Evolutionary conservation across 768 basidiomycete species (phyloP).

Genomic region (Trametes elegans): DNA sequence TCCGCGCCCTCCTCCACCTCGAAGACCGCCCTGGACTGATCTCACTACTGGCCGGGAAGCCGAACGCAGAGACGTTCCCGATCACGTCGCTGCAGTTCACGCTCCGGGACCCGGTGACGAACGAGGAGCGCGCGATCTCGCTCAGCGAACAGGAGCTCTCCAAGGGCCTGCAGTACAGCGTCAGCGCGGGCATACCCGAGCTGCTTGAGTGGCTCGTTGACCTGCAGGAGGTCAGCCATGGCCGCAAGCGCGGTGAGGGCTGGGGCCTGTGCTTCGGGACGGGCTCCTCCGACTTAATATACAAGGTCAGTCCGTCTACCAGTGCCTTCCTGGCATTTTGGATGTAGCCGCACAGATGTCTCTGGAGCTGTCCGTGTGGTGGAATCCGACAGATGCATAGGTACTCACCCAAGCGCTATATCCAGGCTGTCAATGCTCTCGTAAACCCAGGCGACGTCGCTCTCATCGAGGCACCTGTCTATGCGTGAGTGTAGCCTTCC

Average conservation of each 20-base stretch:
- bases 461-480: slow-evolving; percentile 80
- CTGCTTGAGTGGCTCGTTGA: slow-evolving; percentile 67
- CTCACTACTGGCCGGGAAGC: slow-evolving; percentile 87
- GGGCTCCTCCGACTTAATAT: slow-evolving; percentile 88
- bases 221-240: slow-evolving; percentile 71
- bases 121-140: slow-evolving; percentile 46
- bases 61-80: slow-evolving; percentile 88
- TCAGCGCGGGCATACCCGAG: slow-evolving; percentile 65
- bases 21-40: slow-evolving; percentile 78
- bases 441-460: slow-evolving; percentile 79
- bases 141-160: slow-evolving; percentile 61
- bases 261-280: slow-evolving; percentile 80
- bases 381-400: background rate
- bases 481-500: slow-evolving; percentile 45
- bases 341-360: too few relatives aligned
- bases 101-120: slow-evolving; percentile 44
- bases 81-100: slow-evolving; percentile 77
- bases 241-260: slow-evolving; percentile 50
- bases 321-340: background rate
- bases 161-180: slow-evolving; percentile 73
- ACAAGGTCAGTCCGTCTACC: slow-evolving; percentile 54
- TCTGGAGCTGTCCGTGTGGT: too few relatives aligned
- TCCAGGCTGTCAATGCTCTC: slow-evolving; percentile 70
- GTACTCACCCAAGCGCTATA: too few relatives aligned
- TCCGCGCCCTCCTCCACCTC: slow-evolving; percentile 68